phyloP scores from a whole-genome alignment of 306 rosid genomes.

The Malus domestica region DNA sequence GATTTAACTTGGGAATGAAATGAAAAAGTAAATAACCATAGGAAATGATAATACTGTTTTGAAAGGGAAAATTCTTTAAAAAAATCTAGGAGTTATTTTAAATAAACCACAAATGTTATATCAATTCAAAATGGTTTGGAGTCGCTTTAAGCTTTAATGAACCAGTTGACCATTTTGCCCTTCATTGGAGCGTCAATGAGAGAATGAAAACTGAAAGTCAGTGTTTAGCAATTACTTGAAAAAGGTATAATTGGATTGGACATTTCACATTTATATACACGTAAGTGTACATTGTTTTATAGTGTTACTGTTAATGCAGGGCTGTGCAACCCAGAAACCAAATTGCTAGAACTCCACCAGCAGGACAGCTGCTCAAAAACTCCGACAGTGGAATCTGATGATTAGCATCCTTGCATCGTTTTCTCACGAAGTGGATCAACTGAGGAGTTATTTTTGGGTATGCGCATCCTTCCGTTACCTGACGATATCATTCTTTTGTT shows the following conservation, averaged over 20 bases:
- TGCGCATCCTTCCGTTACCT: constrained; percentile 7
- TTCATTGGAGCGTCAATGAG: no score
- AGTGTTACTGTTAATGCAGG: constrained; percentile 40
- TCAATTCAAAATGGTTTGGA: not conserved
- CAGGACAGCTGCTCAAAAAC: constrained; percentile 60
- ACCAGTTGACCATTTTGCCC: not conserved
- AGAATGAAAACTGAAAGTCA: not conserved
- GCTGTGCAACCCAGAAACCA: constrained; percentile 80
- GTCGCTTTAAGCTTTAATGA: not conserved
- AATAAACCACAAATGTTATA: not conserved
- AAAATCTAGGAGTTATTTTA: not conserved
- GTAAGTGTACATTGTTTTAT: not conserved
- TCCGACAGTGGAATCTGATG: constrained; percentile 61
- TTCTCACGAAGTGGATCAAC: not conserved
- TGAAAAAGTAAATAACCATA: not conserved
- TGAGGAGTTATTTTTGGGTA: constrained; percentile 19
- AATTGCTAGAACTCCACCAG: constrained; percentile 78
- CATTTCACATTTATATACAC: not conserved
- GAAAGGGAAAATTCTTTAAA: not conserved
- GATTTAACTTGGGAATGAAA: not conserved
- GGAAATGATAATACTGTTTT: not conserved
- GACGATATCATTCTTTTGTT: not conserved
- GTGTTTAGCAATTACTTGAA: constrained; percentile 1
- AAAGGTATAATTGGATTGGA: not conserved
- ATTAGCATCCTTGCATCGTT: constrained; percentile 11